Evolutionary conservation across 306 rosid species (phyloP).

Genomic region (Sphenostylis stenocarpa): DNA sequence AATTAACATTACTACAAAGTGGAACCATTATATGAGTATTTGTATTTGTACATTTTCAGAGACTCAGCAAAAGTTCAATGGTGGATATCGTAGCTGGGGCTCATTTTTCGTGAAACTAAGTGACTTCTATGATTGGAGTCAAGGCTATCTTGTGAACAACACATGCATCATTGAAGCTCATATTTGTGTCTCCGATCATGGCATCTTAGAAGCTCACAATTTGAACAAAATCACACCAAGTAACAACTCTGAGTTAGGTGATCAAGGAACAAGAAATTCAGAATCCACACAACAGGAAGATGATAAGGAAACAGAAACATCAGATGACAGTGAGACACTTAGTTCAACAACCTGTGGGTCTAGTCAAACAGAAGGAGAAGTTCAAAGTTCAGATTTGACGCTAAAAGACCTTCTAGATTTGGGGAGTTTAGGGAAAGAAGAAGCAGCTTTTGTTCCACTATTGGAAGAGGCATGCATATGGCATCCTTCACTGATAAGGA

Average conservation of each 20-base stretch:
- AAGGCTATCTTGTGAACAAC: conserved; percentile 73
- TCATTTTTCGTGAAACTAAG: conserved; percentile 63
- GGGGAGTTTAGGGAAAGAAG: conserved; percentile 21
- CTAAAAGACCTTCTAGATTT: conserved; percentile 37
- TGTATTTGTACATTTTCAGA: conserved; percentile 38
- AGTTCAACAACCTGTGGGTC: conserved; percentile 5
- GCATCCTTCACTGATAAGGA: conserved; percentile 33
- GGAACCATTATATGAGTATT: background rate
- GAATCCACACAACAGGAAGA: background rate
- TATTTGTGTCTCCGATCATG: conserved; percentile 42
- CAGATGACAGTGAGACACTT: conserved; percentile 2
- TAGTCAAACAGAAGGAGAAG: conserved; percentile 12
- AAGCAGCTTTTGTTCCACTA: conserved; percentile 26
- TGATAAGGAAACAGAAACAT: conserved; percentile 22
- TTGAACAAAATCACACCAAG: background rate
- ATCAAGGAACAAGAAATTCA: background rate
- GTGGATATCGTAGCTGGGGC: conserved; percentile 88
- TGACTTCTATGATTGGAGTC: conserved; percentile 63
- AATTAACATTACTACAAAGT: background rate
- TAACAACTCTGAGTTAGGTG: background rate
- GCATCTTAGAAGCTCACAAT: background rate
- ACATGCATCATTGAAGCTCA: conserved; percentile 75
- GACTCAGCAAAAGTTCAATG: conserved; percentile 80
- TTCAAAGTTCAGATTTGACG: conserved; percentile 28
- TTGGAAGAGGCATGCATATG: conserved; percentile 41